Evolutionary conservation across 768 basidiomycete species (phyloP), one percentile per base, ranked within the genome.

Genomic region (Panaeolus cyanescens): DNA sequence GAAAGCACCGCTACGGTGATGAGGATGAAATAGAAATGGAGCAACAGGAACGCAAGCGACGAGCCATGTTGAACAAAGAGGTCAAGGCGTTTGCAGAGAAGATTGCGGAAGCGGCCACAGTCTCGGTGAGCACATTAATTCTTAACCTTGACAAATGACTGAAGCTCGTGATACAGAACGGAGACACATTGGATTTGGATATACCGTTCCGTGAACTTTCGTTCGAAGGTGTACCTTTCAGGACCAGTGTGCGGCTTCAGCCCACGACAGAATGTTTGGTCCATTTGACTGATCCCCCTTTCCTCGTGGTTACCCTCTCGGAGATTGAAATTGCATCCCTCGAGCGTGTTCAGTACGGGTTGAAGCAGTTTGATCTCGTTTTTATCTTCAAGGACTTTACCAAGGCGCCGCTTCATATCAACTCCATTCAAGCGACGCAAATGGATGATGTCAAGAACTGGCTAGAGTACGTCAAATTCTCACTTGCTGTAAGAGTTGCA

Each of bases 21-120:
- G 97, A 99, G 73, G 97, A 99, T 71, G 97, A 99, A 76, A 95
- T 99, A 62, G 96, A 99, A 79, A 92, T 96, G 79, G 97, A 99
- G 71, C 96, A 99, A 71, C 93, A 95, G 72, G 97, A 99, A 74
- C 82, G 96, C 55, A 94, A 91, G 75, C 88, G 95, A 31, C 81
- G 95, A 56, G 91, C 91, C 56, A 80, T 90, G 74, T 80, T 97
- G 34, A 99, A 99, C 80, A 94, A 90, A 71, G 94, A 97, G 71
- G 95, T 99, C 75, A 95, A 93, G 71, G 80, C 86, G 22, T 99
- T 98, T 73, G 91, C 95, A 0, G 92, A 96, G 70, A 94, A 93
- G 74, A 84, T 99, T 55, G 89, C 93, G 1, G 93, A 96, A 67
- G 92, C 95, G 15, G 85, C 86, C 9, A 86, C 90, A 2, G 72